Base-by-base conservation (phyloP, 306 rosid species). In the Rubus idaeus region DNA sequence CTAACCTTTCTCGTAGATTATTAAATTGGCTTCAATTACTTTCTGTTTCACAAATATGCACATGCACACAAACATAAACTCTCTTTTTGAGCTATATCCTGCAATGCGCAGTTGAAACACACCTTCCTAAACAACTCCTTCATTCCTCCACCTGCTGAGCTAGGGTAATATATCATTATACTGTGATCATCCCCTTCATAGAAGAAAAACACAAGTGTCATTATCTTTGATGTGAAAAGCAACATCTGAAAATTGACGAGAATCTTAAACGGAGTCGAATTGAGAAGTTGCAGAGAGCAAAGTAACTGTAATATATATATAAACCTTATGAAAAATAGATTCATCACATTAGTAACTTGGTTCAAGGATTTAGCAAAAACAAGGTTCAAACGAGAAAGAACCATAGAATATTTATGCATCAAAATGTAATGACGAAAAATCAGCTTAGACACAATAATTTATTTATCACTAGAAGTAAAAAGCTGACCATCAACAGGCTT, bases 81-180 rank as follows among this genome's bases (percentile, higher is more conserved):
- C 65, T 72, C 55, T 8, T 68, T 69, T 74, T 64, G 67, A 68
- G 70, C 71, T 20, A 74, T 67, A 85, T 53, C 76, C 65, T 13
- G 71, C 55, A 58, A 82, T 68, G 75, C 20, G 42, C 68, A 76
- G 78, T 81, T 71, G 68, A 77, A 83, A 52, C 92, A 84, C 83
- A 95, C 99, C 99, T 95, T 95, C 89, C 99, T 88, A 83, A 95
- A 95, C 73, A 95, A 82, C 80, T 92, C 96, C 91, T 95, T 95
- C 99, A 95, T 95, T 63, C 99, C 99, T 78, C 97, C 96, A 78
- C 99, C 99, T 20, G 98, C 99, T 52, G 97, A 91, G 84, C 99
- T 95, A 26, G 99, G 99, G 86, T 95, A 95, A 81, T 95, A 92
- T 89, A 95, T 95, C 99, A 90, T 95, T 83, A 95, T 91, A 80